Conservation (phyloP, 176 grass and related monocot species). For the Metroxylon sagu region DNA sequence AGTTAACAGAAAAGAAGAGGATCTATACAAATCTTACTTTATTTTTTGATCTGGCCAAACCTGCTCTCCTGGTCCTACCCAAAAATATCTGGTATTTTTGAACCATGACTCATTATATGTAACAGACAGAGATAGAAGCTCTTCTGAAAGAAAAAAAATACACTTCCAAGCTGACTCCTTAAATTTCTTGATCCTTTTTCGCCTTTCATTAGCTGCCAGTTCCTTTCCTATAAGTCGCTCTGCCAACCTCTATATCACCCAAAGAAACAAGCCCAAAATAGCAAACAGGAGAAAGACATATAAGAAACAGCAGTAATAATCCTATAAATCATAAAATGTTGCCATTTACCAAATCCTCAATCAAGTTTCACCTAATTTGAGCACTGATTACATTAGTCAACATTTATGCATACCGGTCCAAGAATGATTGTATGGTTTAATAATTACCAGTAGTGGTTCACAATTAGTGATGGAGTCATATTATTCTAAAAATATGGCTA, state of each 20-base stretch:
- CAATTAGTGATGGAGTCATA: too few relatives aligned
- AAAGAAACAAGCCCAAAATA: conserved; percentile 13
- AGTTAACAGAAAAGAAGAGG: too few relatives aligned
- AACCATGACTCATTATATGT: conserved; percentile 4
- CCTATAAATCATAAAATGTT: too few relatives aligned
- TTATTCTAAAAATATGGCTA: too few relatives aligned
- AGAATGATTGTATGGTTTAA: too few relatives aligned
- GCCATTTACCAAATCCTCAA: too few relatives aligned
- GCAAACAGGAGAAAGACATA: not conserved
- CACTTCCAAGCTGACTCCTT: conserved; percentile 85
- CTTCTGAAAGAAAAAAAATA: conserved; percentile 34
- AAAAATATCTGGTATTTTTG: conserved; percentile 7
- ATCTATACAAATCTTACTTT: conserved; percentile 2
- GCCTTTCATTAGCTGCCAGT: conserved; percentile 22
- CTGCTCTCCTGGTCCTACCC: conserved; percentile 19
- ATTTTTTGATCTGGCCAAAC: conserved; percentile 23
- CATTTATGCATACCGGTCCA: too few relatives aligned
- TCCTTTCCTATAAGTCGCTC: conserved; percentile 31
- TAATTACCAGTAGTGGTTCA: too few relatives aligned
- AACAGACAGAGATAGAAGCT: conserved; percentile 2
- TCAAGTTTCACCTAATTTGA: too few relatives aligned
- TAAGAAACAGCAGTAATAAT: too few relatives aligned
- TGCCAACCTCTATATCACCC: conserved; percentile 34
- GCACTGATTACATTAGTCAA: too few relatives aligned
- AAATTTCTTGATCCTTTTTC: conserved; percentile 63